A percentile compares a stretch with the other conserved stretches of the same genome.
Conservation (phyloP, 1,284 basidiomycete genomes). For the Ganoderma resinaceum region DNA sequence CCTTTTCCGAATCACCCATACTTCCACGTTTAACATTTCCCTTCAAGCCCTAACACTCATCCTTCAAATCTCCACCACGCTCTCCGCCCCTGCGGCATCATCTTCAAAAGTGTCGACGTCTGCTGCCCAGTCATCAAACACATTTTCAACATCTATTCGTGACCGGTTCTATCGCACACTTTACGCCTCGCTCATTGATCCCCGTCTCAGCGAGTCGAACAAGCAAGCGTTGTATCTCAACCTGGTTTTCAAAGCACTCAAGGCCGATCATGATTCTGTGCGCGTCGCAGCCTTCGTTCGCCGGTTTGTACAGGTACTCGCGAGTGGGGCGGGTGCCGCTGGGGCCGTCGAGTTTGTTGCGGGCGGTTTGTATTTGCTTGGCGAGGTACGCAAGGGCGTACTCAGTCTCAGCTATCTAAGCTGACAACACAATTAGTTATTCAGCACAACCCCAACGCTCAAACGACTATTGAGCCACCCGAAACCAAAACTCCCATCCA, state of each 20-base stretch:
- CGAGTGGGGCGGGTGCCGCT: conserved; percentile 63
- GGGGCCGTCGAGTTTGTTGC: conserved; percentile 91
- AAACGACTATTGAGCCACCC: conserved; percentile 66
- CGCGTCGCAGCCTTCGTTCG: conserved; percentile 88
- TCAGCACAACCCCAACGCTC: conserved; percentile 76
- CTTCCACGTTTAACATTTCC: conserved; percentile 95
- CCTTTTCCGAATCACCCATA: conserved; percentile 95
- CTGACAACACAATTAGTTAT: conserved; percentile 54
- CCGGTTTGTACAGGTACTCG: conserved; percentile 87
- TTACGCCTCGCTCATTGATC: conserved; percentile 89
- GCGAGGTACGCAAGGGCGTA: conserved; percentile 58
- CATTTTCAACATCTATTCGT: conserved; percentile 59
- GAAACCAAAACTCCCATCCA: conserved; percentile 42
- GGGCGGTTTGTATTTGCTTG: conserved; percentile 82
- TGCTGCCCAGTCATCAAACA: conserved; percentile 28
- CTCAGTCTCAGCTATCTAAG: too few relatives aligned
- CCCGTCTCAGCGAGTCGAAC: conserved; percentile 81
- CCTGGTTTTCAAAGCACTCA: conserved; percentile 92
- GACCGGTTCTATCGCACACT: conserved; percentile 93
- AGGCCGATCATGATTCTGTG: conserved; percentile 72
- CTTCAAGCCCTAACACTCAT: conserved; percentile 95
- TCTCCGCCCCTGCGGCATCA: conserved; percentile 46
- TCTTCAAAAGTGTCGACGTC: conserved; percentile 33
- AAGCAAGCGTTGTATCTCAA: conserved; percentile 99
- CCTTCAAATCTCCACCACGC: conserved; percentile 76